A percentile compares a stretch with the other conserved stretches of the same genome.
Evolutionary conservation across 2,329 filamentous ascomycete genomes (phyloP).

Genomic region (Fusarium luffae): DNA sequence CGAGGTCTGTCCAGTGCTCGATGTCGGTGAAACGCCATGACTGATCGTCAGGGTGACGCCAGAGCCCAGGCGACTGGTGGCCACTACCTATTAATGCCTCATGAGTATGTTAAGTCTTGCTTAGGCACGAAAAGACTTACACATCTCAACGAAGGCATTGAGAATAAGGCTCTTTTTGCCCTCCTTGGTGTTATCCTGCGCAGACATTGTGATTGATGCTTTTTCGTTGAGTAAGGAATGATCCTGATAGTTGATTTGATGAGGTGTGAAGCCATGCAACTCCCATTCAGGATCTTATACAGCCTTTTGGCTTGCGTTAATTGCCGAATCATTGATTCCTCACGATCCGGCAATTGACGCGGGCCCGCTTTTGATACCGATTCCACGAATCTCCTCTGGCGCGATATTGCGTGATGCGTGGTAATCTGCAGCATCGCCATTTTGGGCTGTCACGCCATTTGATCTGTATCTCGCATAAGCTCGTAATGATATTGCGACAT

Average conservation of each 20-base stretch:
- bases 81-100: conserved; percentile 51
- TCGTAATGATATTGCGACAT: background rate
- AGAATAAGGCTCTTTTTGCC: conserved; percentile 55
- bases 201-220: background rate
- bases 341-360: background rate
- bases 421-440: background rate
- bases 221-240: background rate
- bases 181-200: background rate
- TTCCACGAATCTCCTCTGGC: background rate
- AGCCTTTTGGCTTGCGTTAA: background rate
- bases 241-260: background rate
- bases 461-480: background rate
- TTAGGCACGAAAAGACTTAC: background rate
- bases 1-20: conserved; percentile 70
- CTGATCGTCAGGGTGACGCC: conserved; percentile 73
- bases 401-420: background rate
- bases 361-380: background rate
- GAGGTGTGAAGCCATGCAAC: background rate
- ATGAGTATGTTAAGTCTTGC: background rate
- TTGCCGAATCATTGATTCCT: background rate
- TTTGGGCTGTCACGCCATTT: background rate
- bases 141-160: conserved; percentile 55
- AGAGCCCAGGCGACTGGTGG: conserved; percentile 60
- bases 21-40: conserved; percentile 71
- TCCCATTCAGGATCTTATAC: background rate